Evolutionary conservation across 768 basidiomycete genomes (phyloP), one percentile per base, ranked within the genome.

Genomic region (Strobilomyces echinocephalus): DNA sequence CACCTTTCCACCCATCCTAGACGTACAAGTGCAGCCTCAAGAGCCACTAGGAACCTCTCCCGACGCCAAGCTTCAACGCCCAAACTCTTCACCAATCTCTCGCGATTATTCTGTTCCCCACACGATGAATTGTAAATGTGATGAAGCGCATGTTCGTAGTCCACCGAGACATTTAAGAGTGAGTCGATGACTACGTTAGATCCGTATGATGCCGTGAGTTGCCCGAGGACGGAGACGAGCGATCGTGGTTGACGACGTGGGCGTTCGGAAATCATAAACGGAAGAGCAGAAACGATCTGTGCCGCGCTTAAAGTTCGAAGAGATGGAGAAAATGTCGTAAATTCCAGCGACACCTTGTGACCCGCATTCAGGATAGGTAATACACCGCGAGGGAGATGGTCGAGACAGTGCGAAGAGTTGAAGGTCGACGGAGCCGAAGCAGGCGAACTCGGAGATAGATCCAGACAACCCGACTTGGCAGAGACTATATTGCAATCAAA

Each of bases 21-120:
- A 39, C 69, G 64, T 15, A 83, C 63, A 35, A 84, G 69, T 0
- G 72, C 79, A 20, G 76, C 78, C 61, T 85, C 81, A 71, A 83
- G 81, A 28, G 69, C 69, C 30, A 78, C 50, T 55, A 76, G 60
- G n/a, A 82, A 68, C 54, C 74, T 67, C 49, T 77, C 69, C 57
- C 76, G 74, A 49, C 79, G 71, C 79, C 77, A 80, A 34, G 61
- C 71, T 41, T 62, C 60, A 7, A 63, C 46, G 40, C 78, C 71
- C 49, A 70, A 61, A 18, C 46, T 54, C 20, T 53, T 50, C 35
- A 55, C 45, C 48, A 40, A 52, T 26, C 26, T 46, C 20, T 59
- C 46, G 41, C 62, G 66, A 9, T 50, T 52, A 36, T 36, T 43
- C 30, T 42, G 63, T 15, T 62, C 48, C 24, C 15, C 41, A 2